Evolutionary conservation across 140 eudicot species (phyloP).

Genomic region (Anethum foeniculum): DNA sequence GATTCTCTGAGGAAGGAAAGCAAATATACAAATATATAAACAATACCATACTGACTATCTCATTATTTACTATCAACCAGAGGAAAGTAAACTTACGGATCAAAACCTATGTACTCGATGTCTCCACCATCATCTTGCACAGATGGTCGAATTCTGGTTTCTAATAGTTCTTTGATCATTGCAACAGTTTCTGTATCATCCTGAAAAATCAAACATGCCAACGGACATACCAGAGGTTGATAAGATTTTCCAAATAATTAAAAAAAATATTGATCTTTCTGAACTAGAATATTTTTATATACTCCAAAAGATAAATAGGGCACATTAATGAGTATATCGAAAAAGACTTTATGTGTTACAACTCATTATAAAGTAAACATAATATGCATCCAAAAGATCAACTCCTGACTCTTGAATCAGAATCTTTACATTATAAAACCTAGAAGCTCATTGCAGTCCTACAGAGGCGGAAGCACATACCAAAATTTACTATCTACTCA

Average conservation of each 20-base stretch:
- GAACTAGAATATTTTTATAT: neutral
- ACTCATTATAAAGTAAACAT: neutral
- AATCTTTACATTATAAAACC: neutral
- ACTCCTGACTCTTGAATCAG: neutral
- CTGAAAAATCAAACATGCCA: conserved; percentile 26
- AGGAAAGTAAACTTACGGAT: conserved; percentile 38
- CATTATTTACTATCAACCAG: neutral
- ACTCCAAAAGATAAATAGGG: neutral
- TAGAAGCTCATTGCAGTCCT: neutral
- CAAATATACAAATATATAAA: neutral
- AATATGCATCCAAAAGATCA: neutral
- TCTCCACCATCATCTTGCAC: conserved; percentile 99
- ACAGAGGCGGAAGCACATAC: neutral
- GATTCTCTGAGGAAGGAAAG: conserved; percentile 43
- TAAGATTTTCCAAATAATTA: neutral
- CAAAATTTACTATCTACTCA: neutral
- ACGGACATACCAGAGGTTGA: neutral
- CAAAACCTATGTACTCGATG: conserved; percentile 83
- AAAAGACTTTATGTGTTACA: neutral
- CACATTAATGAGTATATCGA: neutral
- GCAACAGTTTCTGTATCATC: conserved; percentile 99
- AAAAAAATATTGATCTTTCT: neutral
- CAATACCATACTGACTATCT: neutral
- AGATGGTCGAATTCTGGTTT: conserved; percentile 95
- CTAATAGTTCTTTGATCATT: conserved; percentile 91